Base-by-base conservation (phyloP, 2,329 filamentous ascomycete genomes). In the Phoma herbarum region DNA sequence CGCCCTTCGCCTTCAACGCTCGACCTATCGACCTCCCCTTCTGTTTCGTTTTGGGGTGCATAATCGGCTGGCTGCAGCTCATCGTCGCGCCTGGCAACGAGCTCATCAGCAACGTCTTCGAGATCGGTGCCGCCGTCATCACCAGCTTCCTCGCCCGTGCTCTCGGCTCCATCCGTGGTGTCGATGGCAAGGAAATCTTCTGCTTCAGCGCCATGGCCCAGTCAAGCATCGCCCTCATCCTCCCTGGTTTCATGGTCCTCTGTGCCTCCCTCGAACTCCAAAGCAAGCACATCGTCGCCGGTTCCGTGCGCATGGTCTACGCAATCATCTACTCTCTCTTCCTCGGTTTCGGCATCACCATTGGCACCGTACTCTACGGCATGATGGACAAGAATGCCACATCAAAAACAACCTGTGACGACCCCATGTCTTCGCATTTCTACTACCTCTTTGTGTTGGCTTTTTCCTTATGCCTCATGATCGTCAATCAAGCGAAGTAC, bases 401-500 rank as follows among this genome's bases (percentile, higher is more conserved):
- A 2, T 81, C 80, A 0, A 68, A 72, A 2, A 82, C 79, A 0
- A 71, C 65, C 3, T 83, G 81, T 67, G 57, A 57, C 9, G 76
- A 82, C 25, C 75, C 82, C 0, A 81, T 88, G 55, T 76, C 77
- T 2, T 81, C 83, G 7, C 78, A 81, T 31, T 85, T 83, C 61
- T 85, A 84, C 57, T 92, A 93, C 77, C 79, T 89, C 28, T 93
- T 92, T 70, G 92, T 94, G 0, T 85, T 90, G 0, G 75, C 84
- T 7, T 96, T 93, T 74, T 87, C 91, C 9, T 71, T 92, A 26
- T 91, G 88, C 68, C 83, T 94, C 37, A 89, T 90, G 63, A 60
- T 93, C 69, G 89, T 94, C 74, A 93, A 93, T 76, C 90, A 94
- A 65, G 90, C 90, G 59, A 92, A 92, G 76, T 91, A 86, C 85